Conservation (phyloP, 2,329 filamentous ascomycete species). For the Trichoderma oligosporum region DNA sequence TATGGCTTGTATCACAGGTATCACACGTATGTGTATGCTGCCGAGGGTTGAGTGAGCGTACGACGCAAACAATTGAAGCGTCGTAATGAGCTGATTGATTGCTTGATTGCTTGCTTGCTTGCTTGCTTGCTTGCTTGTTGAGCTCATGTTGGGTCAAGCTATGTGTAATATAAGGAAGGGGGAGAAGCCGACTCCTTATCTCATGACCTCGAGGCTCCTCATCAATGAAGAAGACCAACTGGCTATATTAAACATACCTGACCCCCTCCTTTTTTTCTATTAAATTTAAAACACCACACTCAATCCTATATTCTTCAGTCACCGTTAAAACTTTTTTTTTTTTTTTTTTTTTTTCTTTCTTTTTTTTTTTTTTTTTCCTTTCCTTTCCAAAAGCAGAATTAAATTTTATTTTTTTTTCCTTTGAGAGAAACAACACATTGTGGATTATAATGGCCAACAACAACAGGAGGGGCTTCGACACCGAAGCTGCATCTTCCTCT, state of each 20-base stretch:
- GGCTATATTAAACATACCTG: too few species aligned
- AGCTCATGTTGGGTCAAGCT: neutral
- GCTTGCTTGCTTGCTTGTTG: neutral
- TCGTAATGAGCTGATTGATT: neutral
- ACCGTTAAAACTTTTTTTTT: too few species aligned
- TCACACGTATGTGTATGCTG: neutral
- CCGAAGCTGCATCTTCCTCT: neutral
- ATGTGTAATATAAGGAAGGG: too few species aligned
- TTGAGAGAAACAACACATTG: neutral
- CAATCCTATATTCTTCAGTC: too few species aligned
- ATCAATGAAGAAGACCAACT: too few species aligned
- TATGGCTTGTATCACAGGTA: neutral
- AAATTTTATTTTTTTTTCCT: neutral
- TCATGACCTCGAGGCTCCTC: too few species aligned
- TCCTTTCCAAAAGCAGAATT: neutral
- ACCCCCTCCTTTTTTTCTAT: too few species aligned
- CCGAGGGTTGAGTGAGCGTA: constrained; percentile 4
- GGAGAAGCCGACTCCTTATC: too few species aligned
- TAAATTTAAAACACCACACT: too few species aligned
- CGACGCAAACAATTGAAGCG: constrained; percentile 16
- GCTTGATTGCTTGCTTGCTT: neutral
- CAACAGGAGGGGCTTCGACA: neutral
- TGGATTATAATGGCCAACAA: neutral
- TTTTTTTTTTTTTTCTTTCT: too few species aligned
- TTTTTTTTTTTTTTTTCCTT: neutral